Conservation (phyloP, 176 grass and related monocot species). For the Microstegium vimineum region DNA sequence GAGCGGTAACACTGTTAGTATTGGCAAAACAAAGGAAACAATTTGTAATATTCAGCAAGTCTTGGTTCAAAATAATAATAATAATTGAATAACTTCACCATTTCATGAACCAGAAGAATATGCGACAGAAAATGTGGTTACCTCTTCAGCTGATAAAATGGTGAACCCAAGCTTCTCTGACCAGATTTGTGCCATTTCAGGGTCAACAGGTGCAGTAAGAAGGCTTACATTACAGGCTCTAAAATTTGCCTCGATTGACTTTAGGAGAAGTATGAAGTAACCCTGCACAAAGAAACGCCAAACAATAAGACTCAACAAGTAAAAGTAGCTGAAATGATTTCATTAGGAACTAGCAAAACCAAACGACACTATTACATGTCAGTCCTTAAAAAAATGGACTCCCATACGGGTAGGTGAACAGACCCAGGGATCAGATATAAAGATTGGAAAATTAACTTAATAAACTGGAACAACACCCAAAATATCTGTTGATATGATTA, state of each 20-base stretch:
- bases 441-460: neutral
- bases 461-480: neutral
- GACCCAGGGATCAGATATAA: neutral
- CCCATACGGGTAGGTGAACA: neutral
- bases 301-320: neutral
- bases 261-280: constrained; percentile 58
- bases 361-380: neutral
- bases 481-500: neutral
- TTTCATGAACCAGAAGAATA: neutral
- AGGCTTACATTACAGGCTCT: constrained; percentile 39
- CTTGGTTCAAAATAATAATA: neutral
- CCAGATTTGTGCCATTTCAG: constrained; percentile 66
- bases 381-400: neutral
- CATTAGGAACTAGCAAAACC: neutral
- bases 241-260: constrained; percentile 49
- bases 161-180: constrained; percentile 73
- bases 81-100: neutral
- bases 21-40: neutral
- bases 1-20: neutral
- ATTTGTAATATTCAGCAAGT: neutral
- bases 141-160: constrained; percentile 56
- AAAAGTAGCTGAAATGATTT: neutral
- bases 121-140: constrained; percentile 8
- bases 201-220: constrained; percentile 46
- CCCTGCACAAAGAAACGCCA: constrained; percentile 44